Percentiles rank a stretch among this genome's conserved stretches.
Conservation (phyloP, 129 eudicot genomes). For the Heracleum sosnowskyi region DNA sequence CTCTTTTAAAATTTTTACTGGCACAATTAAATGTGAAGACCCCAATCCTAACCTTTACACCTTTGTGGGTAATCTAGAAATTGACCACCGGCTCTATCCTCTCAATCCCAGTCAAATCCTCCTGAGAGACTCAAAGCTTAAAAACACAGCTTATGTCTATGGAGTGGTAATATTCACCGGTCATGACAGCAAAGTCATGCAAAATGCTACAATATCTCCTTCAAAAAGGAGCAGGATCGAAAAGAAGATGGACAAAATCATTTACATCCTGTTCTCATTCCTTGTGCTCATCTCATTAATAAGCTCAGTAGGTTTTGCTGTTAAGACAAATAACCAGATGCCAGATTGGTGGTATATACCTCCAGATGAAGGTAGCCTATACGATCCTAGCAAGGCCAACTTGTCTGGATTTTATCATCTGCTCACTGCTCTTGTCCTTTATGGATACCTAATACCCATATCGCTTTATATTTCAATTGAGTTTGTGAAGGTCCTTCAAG, state of each 20-base stretch:
- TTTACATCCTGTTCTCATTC: constrained; percentile 71
- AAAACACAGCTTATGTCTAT: constrained; percentile 68
- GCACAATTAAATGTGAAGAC: constrained; percentile 71
- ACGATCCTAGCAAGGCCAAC: constrained; percentile 43
- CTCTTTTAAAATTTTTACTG: constrained; percentile 54
- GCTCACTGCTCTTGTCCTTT: constrained; percentile 78
- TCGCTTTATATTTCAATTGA: constrained; percentile 94
- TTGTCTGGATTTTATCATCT: constrained; percentile 73
- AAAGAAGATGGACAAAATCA: constrained; percentile 89
- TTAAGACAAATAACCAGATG: constrained; percentile 57
- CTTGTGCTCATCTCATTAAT: constrained; percentile 72
- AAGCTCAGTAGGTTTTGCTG: constrained; percentile 70
- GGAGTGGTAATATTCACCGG: constrained; percentile 95
- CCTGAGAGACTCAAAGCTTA: constrained; percentile 89
- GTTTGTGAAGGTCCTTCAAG: constrained; percentile 93
- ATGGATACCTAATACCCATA: constrained; percentile 90
- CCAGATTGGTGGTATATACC: constrained; percentile 91
- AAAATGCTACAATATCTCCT: constrained; percentile 83
- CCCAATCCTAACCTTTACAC: constrained; percentile 88
- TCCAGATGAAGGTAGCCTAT: constrained; percentile 31
- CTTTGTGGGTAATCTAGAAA: constrained; percentile 86
- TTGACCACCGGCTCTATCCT: constrained; percentile 69
- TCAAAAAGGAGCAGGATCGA: constrained; percentile 92
- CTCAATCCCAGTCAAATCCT: constrained; percentile 83
- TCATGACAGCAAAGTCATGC: constrained; percentile 95